Base-by-base conservation (phyloP, 106 monocot genomes). In the Amphibolis antarctica region DNA sequence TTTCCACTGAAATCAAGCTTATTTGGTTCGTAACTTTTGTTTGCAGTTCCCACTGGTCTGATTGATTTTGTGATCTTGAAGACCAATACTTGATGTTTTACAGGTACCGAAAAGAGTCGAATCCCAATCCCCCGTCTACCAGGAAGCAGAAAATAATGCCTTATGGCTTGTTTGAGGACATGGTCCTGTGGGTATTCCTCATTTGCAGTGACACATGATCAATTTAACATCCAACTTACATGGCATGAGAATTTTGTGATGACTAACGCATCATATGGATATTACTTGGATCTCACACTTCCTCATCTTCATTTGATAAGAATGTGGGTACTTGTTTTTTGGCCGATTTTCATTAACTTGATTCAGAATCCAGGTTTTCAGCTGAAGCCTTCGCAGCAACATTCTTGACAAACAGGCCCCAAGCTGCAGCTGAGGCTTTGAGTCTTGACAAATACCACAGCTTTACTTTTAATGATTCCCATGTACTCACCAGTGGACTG, bases 1-100 rank as follows among this genome's bases (percentile, higher is more conserved):
- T 81, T 83, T 48, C 74, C 82, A 21, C 55, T 86, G 53, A 77
- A 72, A 60, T 69, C 85, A 10, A 85, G 60, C 28, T 73, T 90
- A 18, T 85, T 82, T 67, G 85, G 89, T 90, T 9, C 25, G 80
- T 68, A 48, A 25, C 25, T 17, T 15, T 54, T 18, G 25, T 26
- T 47, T 18, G 1, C 12, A 7, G 22, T 26, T 22, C 46, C 26
- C 63, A 20, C 5, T 25, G 10, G 14, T 0, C 20, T n/a, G 18
- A 61, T 17, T 15, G n/a, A 29, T n/a, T 12, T 12, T n/a, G 10
- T 13, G 15, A 20, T 42, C 19, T 61, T 42, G n/a, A n/a, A 27
- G 19, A 7, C 18, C 43, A 20, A n/a, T 61, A 14, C 17, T 61
- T n/a, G 9, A n/a, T 42, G 18, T 43, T 61, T 22, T 61, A 6